Base-by-base conservation (phyloP, 2,329 filamentous ascomycete species). In the Colletotrichum theobromicola region DNA sequence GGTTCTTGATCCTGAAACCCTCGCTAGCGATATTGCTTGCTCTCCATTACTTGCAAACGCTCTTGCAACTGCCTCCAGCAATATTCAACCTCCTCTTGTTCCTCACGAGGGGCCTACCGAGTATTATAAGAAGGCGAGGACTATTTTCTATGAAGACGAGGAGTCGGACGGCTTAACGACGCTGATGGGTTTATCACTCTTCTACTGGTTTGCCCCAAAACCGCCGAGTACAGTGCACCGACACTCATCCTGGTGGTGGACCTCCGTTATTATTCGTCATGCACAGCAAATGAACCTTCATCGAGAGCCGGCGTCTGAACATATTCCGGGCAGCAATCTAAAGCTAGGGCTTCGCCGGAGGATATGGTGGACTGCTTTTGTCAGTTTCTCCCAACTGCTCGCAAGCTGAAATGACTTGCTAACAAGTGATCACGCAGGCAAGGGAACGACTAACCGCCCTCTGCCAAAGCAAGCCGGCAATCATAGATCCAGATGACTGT, bases 171-270 rank as follows among this genome's bases (percentile, higher is more conserved):
- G 81, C 1, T 76, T 86, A 26, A 81, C 79, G 0, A 81, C 80
- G 0, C 67, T 87, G 0, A 83, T 83, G 67, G 82, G 84, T 0
- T 77, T 87, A 1, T 78, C 83, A 1, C 71, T 87, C 3, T 85
- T 87, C 46, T 87, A 87, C 78, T 87, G 85, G 85, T 87, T 84
- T 85, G 83, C 84, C 4, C 83, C 85, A 8, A 79, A 82, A 0
- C 78, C 82, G 37, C 84, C 85, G 1, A 81, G 82, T 2, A 81
- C 80, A 2, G 83, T 84, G 4, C 82, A 84, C 63, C 80, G 83
- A 3, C 82, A 87, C 75, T 82, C 84, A 2, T 83, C 83, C 26
- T 87, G 85, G 85, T 87, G 85, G 85, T 87, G 85, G 85, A 87
- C 84, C 0, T 84, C 83, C 4, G 82, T 86, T 5, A 80, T 85